Base-by-base conservation (phyloP, 2,329 filamentous ascomycete species). In the Botrytis hyacinthi region DNA sequence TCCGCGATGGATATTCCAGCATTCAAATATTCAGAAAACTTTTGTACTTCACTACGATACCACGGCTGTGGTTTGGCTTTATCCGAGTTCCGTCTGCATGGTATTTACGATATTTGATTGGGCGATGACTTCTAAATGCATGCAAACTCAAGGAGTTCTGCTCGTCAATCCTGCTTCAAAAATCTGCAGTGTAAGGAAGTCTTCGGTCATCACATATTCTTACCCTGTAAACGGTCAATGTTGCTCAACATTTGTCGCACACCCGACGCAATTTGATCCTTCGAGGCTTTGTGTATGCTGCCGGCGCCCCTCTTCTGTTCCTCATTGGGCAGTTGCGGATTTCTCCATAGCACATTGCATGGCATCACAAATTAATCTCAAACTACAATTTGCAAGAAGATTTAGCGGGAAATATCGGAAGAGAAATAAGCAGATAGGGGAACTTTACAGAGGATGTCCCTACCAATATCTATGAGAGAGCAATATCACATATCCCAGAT, bases 121-220 rank as follows among this genome's bases (percentile, higher is more conserved):
- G 48, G 16, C n/a, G 37, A 18, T 66, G 60, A 22, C 46, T 67
- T 57, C 22, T 44, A 44, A 71, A 35, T 63, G 60, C 60, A 66
- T 66, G 70, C 61, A 72, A 42, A 26, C 66, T 57, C 35, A 57
- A 68, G 35, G 35, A 57, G 26, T n/a, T 29, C 35, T 18, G 60
- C 37, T 37, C 67, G 60, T 61, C 67, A 70, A 70, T 70, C 67
- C 61, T 66, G 60, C 70, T 59, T 67, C n/a, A 7, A 72, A 8
- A 26, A 26, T 29, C n/a, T 42, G 66, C 35, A 29, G 66, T 57
- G 26, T 32, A 65, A 46, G 46, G 46, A 57, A 71, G 46, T 18
- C 37, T n/a, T 35, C 44, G 26, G 32, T 16, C n/a, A n/a, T 42
- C 29, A 18, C 20, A 16, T 42, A 3, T 9, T 57, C 1, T 40